phyloP scores from a whole-genome alignment of 345 rosid species.

The Gossypium anomalum region DNA sequence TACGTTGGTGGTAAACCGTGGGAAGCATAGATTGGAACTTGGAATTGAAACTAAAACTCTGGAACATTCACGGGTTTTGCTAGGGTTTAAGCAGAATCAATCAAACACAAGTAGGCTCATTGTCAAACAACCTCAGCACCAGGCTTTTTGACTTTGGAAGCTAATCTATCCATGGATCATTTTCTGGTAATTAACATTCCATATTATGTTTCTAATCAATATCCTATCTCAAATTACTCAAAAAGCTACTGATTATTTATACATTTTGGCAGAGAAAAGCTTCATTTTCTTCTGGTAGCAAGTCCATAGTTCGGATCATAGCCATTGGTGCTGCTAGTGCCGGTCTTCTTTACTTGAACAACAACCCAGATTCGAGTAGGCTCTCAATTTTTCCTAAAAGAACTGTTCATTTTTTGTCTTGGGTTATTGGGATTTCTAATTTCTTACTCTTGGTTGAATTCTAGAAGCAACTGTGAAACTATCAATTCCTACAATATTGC shows the following conservation, averaged over 20 bases:
- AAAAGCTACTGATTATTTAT: background rate
- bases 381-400: background rate
- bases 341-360: conserved; percentile 30
- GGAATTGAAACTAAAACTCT: too few relatives aligned
- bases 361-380: conserved; percentile 36
- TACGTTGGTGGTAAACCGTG: too few relatives aligned
- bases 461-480: conserved; percentile 39
- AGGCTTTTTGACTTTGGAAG: background rate
- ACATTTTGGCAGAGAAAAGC: conserved; percentile 38
- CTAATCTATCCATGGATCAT: conserved; percentile 22
- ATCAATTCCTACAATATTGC: conserved; percentile 31
- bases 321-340: conserved; percentile 46
- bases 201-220: background rate
- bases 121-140: background rate
- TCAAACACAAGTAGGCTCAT: background rate
- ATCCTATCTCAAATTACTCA: background rate
- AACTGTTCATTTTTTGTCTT: background rate
- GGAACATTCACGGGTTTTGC: background rate
- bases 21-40: too few relatives aligned
- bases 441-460: conserved; percentile 12
- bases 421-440: background rate
- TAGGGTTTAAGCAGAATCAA: background rate
- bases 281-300: conserved; percentile 20
- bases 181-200: conserved; percentile 26
- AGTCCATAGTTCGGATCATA: conserved; percentile 31